Conservation (phyloP, 83 land plant genomes). For the Thuja plicata region DNA sequence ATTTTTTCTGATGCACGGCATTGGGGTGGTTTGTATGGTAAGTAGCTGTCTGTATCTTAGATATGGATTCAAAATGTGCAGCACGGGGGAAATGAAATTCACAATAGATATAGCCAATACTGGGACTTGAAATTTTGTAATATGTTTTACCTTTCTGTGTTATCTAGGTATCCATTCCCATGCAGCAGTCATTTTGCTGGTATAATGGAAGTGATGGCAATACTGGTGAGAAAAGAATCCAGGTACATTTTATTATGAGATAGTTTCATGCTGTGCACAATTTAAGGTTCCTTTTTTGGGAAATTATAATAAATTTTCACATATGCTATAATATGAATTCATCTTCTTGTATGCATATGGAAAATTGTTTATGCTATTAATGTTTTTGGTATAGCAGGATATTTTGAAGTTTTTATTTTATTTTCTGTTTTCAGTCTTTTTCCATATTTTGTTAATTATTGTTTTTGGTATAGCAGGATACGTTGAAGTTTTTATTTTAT, state of each 20-base stretch:
- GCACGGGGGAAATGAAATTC: neutral
- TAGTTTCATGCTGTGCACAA: neutral
- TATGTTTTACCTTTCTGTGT: neutral
- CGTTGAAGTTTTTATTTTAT: neutral
- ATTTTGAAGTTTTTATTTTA: neutral
- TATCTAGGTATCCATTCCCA: conserved; percentile 17
- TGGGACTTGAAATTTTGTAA: neutral
- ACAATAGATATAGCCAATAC: neutral
- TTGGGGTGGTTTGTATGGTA: neutral
- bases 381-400: neutral
- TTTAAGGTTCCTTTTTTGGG: neutral
- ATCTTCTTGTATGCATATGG: neutral
- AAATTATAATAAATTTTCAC: neutral
- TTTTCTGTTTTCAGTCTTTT: neutral
- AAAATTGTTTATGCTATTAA: neutral
- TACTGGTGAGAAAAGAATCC: conserved; percentile 15
- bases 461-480: neutral
- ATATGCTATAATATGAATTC: neutral
- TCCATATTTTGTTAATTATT: neutral
- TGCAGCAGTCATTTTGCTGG: conserved; percentile 20
- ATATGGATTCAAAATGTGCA: neutral
- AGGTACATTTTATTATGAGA: conserved; percentile 6
- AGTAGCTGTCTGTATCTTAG: neutral
- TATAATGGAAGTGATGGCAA: conserved; percentile 24
- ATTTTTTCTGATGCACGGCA: neutral